phyloP scores from a whole-genome alignment of 768 basidiomycete genomes.

The Termitomyces sp. region DNA sequence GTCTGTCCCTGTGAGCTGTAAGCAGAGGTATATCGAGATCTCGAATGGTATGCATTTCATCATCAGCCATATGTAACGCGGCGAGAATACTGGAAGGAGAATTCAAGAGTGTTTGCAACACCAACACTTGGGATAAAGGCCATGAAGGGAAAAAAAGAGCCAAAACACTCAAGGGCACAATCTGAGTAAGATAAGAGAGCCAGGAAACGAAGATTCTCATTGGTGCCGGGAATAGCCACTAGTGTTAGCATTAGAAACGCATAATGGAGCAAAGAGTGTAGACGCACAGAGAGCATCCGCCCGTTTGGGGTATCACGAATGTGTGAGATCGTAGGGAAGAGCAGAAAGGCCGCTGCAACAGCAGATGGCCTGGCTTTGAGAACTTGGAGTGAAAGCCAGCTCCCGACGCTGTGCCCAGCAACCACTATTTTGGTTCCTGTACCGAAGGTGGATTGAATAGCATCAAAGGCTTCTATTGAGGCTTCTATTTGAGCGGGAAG shows the following conservation, averaged over 20 bases:
- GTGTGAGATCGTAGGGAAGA: conserved; percentile 70
- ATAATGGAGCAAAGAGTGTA: not conserved
- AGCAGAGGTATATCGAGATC: conserved; percentile 49
- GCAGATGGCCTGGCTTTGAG: conserved; percentile 42
- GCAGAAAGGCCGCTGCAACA: conserved; percentile 48
- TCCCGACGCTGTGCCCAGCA: conserved; percentile 69
- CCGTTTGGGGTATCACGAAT: conserved; percentile 70
- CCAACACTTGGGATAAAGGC: conserved; percentile 45
- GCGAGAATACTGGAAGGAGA: conserved; percentile 54
- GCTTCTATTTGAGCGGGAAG: conserved; percentile 54
- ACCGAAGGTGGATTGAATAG: conserved; percentile 32
- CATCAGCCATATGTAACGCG: conserved; percentile 58
- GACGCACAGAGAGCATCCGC: conserved; percentile 51
- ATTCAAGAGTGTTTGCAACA: conserved; percentile 47
- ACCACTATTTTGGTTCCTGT: conserved; percentile 41
- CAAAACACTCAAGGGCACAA: conserved; percentile 40
- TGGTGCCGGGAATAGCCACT: conserved; percentile 53
- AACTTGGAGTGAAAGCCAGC: conserved; percentile 65
- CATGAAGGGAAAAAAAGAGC: conserved; percentile 46
- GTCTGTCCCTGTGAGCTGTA: conserved; percentile 34
- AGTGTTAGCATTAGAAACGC: not conserved
- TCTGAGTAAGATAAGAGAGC: conserved; percentile 43
- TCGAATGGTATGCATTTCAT: conserved; percentile 65
- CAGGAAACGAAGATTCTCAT: conserved; percentile 38
- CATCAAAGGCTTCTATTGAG: conserved; percentile 54